Conservation (phyloP, 2,329 filamentous ascomycete genomes). For the Aspergillus sp. region DNA sequence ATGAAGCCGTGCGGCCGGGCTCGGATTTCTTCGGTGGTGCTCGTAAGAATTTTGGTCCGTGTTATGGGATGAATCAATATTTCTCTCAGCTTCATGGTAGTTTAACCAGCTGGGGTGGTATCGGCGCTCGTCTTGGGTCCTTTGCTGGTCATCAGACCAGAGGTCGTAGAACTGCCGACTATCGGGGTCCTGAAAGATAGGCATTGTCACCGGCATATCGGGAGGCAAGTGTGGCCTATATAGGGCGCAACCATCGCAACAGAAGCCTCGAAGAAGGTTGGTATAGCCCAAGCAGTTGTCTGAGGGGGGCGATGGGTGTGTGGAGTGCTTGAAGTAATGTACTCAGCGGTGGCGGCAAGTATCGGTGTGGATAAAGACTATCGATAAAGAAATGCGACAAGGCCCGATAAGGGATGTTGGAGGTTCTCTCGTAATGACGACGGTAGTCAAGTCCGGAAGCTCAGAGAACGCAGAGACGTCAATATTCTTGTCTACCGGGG, state of each 20-base stretch:
- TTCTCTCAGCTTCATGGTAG: slow-evolving; percentile 13
- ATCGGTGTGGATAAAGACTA: neutral
- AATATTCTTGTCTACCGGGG: slow-evolving; percentile 8
- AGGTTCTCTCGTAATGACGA: neutral
- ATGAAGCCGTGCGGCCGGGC: slow-evolving; percentile 21
- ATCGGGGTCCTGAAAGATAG: slow-evolving; percentile 37
- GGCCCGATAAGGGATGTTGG: neutral
- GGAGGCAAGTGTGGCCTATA: slow-evolving; percentile 16
- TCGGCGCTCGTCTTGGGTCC: slow-evolving; percentile 12
- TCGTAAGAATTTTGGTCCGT: slow-evolving; percentile 15
- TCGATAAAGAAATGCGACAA: neutral
- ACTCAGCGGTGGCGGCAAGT: slow-evolving; percentile 11
- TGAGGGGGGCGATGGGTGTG: neutral
- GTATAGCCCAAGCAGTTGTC: neutral
- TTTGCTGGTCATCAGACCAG: slow-evolving; percentile 26
- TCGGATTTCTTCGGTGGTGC: slow-evolving; percentile 13
- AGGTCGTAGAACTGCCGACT: slow-evolving; percentile 27
- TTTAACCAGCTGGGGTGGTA: slow-evolving; percentile 13
- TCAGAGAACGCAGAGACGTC: neutral
- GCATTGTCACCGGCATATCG: slow-evolving; percentile 29
- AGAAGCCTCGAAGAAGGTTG: neutral
- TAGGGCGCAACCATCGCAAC: slow-evolving; percentile 27
- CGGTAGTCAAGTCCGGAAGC: neutral
- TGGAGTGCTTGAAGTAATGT: slow-evolving; percentile 1
- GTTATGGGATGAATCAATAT: slow-evolving; percentile 14